These are phyloP conservation scores for Cladorrhinum samala DNA, from an alignment of 495 filamentous ascomycete species.

Conservation along the genomic window DNA sequence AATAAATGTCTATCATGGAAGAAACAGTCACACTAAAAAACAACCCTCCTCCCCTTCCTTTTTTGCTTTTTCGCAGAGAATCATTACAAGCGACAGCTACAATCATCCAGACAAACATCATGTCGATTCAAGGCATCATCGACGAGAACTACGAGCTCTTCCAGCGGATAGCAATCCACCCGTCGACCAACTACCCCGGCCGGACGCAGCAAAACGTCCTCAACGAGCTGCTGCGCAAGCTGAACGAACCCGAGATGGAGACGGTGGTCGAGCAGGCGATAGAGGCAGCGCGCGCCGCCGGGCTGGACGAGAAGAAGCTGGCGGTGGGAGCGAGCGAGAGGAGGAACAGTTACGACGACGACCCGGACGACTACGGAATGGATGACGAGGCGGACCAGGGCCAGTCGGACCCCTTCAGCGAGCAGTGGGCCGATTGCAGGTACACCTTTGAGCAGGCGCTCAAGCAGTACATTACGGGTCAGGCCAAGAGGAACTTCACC, in stretches of 20 bases:
- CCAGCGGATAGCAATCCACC: conserved; percentile 59
- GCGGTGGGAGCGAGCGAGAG: conserved; percentile 10
- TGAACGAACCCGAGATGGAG: conserved; percentile 69
- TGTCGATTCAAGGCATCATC: conserved; percentile 52
- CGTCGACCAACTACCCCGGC: conserved; percentile 68
- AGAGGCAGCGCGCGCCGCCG: conserved; percentile 22
- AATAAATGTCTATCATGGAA: no score
- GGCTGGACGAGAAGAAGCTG: conserved; percentile 18
- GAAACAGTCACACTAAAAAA: not conserved
- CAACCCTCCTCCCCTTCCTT: not conserved
- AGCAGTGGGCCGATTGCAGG: conserved; percentile 37
- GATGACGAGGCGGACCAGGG: conserved; percentile 25
- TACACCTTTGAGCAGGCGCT: conserved; percentile 32
- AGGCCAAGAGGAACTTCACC: conserved; percentile 54
- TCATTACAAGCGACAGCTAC: conserved; percentile 62
- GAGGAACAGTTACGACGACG: conserved; percentile 19
- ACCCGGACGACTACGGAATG: conserved; percentile 22
- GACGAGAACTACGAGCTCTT: conserved; percentile 55
- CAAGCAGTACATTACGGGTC: conserved; percentile 36
- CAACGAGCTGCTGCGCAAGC: conserved; percentile 66
- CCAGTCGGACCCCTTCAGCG: conserved; percentile 33
- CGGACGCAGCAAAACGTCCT: conserved; percentile 57
- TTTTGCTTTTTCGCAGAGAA: conserved; percentile 38
- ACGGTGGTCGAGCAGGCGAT: conserved; percentile 63
- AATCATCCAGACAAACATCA: conserved; percentile 60